Percentiles rank a stretch among this genome's conserved stretches.
phyloP scores from a whole-genome alignment of 768 basidiomycete genomes.

The Trametes punicea region DNA sequence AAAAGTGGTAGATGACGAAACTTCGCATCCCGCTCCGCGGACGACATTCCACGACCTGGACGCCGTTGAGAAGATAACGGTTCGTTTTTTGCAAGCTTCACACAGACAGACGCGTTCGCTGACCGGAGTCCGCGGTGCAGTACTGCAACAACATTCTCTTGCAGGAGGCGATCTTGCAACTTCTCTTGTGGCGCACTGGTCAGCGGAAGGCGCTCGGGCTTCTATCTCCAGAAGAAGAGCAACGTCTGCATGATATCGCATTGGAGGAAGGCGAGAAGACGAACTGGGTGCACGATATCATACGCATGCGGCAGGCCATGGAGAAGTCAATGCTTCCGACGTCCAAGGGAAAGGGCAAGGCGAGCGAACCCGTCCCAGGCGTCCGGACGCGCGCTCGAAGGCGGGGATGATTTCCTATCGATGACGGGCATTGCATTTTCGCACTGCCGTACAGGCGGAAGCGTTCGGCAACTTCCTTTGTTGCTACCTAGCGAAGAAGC shows the following conservation, averaged over 20 bases:
- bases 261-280: conserved; percentile 45
- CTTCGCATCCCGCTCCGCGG: conserved; percentile 1
- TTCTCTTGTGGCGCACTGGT: conserved; percentile 70
- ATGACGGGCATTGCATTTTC: background rate
- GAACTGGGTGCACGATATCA: conserved; percentile 70
- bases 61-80: conserved; percentile 20
- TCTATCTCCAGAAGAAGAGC: conserved; percentile 53
- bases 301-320: conserved; percentile 34
- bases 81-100: conserved; percentile 1
- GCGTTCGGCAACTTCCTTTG: conserved; percentile 9
- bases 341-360: conserved; percentile 5
- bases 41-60: conserved; percentile 17
- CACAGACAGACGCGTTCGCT: background rate
- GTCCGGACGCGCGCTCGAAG: conserved; percentile 9
- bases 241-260: conserved; percentile 48
- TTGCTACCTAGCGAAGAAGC: conserved; percentile 4
- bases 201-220: conserved; percentile 49
- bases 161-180: conserved; percentile 67
- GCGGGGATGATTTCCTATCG: conserved; percentile 2
- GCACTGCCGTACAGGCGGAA: conserved; percentile 12
- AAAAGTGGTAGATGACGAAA: background rate
- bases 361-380: background rate
- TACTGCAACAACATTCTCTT: conserved; percentile 72
- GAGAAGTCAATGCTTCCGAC: conserved; percentile 21
- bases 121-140: conserved; percentile 35